Percentiles rank a stretch among this genome's conserved stretches.
Evolutionary conservation across 495 filamentous ascomycete species (phyloP).

Genomic region (Penicillium coffeae): DNA sequence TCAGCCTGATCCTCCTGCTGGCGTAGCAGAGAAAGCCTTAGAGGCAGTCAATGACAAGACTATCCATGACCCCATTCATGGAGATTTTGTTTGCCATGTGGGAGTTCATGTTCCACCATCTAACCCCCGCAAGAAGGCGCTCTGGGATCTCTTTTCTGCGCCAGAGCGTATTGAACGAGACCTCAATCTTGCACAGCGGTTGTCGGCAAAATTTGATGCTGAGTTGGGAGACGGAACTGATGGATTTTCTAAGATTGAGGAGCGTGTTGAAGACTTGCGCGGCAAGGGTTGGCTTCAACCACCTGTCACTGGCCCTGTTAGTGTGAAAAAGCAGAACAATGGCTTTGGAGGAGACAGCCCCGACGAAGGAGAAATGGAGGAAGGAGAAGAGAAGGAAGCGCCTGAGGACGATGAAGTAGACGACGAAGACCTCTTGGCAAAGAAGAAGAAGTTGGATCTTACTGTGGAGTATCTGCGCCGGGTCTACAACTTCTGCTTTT

Average conservation of each 20-base stretch:
- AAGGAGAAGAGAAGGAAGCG: conserved; percentile 66
- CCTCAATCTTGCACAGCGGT: conserved; percentile 68
- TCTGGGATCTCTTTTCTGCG: conserved; percentile 93
- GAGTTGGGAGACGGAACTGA: conserved; percentile 67
- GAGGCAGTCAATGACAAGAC: conserved; percentile 94
- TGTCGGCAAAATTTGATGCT: conserved; percentile 74
- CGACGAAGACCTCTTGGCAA: conserved; percentile 80
- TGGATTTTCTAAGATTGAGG: conserved; percentile 74
- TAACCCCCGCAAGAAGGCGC: conserved; percentile 87
- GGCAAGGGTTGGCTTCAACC: conserved; percentile 70
- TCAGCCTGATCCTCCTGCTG: conserved; percentile 24
- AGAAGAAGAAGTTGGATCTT: conserved; percentile 95
- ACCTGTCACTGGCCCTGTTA: conserved; percentile 52
- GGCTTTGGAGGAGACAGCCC: conserved; percentile 60
- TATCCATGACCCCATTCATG: conserved; percentile 85
- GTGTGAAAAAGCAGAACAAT: conserved; percentile 59
- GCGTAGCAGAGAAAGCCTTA: conserved; percentile 77
- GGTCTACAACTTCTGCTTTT: conserved; percentile 98
- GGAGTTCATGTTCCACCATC: conserved; percentile 87
- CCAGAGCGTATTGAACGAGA: conserved; percentile 86
- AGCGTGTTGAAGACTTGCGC: conserved; percentile 76
- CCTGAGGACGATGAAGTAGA: conserved; percentile 82
- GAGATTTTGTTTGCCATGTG: conserved; percentile 96
- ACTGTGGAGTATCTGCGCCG: conserved; percentile 94
- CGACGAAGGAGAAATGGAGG: conserved; percentile 68